Conservation (phyloP, 208 protist genomes). For the Balamuthia mandrillaris region DNA sequence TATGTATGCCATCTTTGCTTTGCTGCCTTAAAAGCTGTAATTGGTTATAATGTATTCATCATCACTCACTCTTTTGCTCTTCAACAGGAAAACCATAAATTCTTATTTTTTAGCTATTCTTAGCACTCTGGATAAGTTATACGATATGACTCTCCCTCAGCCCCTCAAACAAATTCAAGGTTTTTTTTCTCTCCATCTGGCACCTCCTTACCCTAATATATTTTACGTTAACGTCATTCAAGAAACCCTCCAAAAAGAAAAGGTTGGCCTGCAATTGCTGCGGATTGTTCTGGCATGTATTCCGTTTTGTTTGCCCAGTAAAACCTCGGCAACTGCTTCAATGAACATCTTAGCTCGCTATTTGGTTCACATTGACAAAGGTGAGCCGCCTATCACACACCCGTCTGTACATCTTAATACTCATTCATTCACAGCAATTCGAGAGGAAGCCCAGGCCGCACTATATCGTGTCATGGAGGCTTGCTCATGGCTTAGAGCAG, state of each 20-base stretch:
- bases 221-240: neutral
- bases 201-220: neutral
- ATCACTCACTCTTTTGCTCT: neutral
- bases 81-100: conserved; percentile 11
- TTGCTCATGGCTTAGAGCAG: neutral
- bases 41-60: no score
- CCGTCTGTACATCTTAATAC: neutral
- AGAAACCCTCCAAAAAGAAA: conserved; percentile 32
- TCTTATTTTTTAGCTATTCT: conserved; percentile 20
- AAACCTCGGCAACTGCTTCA: neutral
- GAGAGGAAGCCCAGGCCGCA: neutral
- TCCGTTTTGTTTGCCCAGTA: neutral
- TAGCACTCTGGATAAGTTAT: neutral
- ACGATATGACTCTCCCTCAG: conserved; percentile 2
- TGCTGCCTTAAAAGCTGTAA: neutral
- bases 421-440: neutral
- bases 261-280: neutral
- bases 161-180: conserved; percentile 15
- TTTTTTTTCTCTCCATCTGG: neutral
- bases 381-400: neutral
- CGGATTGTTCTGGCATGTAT: neutral
- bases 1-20: neutral
- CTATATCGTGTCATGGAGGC: neutral
- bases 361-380: conserved; percentile 8
- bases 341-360: conserved; percentile 17